Percentiles rank a stretch among this genome's conserved stretches.
These are phyloP conservation scores for Aspergillus alliaceus DNA, from an alignment of 2,329 filamentous ascomycete species.

Conservation along the genomic window DNA sequence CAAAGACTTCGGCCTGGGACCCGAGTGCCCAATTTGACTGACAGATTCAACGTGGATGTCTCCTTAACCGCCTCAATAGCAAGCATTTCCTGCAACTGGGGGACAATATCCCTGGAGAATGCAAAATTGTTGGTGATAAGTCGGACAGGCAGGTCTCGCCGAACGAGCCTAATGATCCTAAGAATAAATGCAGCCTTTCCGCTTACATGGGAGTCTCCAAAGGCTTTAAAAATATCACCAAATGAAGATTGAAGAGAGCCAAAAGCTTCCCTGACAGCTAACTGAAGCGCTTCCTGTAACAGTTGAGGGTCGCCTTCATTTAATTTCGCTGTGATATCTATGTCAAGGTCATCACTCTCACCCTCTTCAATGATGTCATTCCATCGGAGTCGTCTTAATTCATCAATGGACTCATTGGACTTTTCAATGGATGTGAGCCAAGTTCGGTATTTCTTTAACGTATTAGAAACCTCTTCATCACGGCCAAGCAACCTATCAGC, in stretches of 20 bases:
- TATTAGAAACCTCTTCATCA: slow-evolving; percentile 63
- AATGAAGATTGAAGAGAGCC: slow-evolving; percentile 49
- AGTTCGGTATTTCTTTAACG: slow-evolving; percentile 63
- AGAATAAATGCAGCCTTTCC: slow-evolving; percentile 63
- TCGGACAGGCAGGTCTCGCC: slow-evolving; percentile 60
- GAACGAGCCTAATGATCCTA: slow-evolving; percentile 72
- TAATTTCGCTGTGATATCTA: slow-evolving; percentile 48
- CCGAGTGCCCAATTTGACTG: slow-evolving; percentile 45
- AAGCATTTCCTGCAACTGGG: slow-evolving; percentile 64
- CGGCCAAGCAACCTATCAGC: slow-evolving; percentile 70
- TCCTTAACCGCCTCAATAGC: slow-evolving; percentile 52
- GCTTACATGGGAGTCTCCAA: slow-evolving; percentile 49
- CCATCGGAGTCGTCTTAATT: slow-evolving; percentile 37
- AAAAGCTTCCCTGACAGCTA: slow-evolving; percentile 59
- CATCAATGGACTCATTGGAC: slow-evolving; percentile 32
- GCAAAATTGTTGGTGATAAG: slow-evolving; percentile 39
- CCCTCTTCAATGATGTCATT: slow-evolving; percentile 40
- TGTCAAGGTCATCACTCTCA: slow-evolving; percentile 39
- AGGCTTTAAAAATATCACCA: slow-evolving; percentile 48
- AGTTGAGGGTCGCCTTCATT: slow-evolving; percentile 70
- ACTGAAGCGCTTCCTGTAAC: slow-evolving; percentile 60
- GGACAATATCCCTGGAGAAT: slow-evolving; percentile 63
- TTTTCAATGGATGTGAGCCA: slow-evolving; percentile 74
- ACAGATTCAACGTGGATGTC: slow-evolving; percentile 44
- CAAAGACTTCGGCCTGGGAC: slow-evolving; percentile 69